Base-by-base conservation (phyloP, 495 filamentous ascomycete species). In the Penicillium cinerascens region DNA sequence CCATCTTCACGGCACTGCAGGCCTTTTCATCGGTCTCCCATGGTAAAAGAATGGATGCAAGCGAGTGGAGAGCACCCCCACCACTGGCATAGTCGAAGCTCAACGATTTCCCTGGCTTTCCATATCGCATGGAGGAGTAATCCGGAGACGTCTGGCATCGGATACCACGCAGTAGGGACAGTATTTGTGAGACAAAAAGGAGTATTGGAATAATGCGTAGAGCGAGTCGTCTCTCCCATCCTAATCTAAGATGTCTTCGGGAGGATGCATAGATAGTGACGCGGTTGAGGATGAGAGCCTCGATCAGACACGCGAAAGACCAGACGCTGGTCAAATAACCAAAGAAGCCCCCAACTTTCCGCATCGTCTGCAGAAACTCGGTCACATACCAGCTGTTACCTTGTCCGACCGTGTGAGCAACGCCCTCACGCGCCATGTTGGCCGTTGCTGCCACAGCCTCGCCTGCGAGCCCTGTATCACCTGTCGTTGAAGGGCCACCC, bases 261-360 rank as follows among this genome's bases (percentile, higher is more conserved):
- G 89, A 88, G 0, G 92, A 92, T 33, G 92, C 92, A 67, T 95
- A 98, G 47, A 97, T 89, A 36, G 90, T 85, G 11, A 93, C 92
- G 38, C 93, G 84, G 71, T 98, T 97, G 26, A 97, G 76, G 54
- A 98, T 69, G 50, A 98, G 79, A 44, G 90, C 89, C 68, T 91
- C 87, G 37, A 85, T 78, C 49, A 98, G 82, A 65, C 91, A 96
- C 44, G 82, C 80, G 44, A 98, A 70, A 4, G 93, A 92, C 95
- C 95, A 98, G 54, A 88, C 89, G 66, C 91, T 95, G 0, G 91
- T 96, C 37, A 92, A 74, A 65, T 97, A 98, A 40, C 84, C 86
- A 64, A 97, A 95, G 26, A 98, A 81, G 33, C 90, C 90, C 8
- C 89, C 87, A n/a, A 97, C 69, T 15, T 86, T 85, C 48, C 78